Conservation (phyloP, 192 early-diverging fungal species). For the Coemansia sp. region DNA sequence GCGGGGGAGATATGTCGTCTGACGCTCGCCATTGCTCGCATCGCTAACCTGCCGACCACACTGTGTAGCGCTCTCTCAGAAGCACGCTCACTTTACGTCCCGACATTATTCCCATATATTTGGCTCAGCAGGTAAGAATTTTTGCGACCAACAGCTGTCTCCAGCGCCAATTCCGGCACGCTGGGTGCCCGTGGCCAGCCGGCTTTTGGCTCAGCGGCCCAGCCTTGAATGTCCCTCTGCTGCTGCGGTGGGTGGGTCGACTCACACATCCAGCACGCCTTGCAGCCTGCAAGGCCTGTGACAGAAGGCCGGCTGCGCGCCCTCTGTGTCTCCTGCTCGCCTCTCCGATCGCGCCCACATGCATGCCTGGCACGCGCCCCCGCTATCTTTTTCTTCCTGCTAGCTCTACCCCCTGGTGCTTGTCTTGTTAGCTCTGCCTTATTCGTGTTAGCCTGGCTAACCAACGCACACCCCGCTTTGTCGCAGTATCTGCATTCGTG, state of each 20-base stretch:
- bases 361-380: neutral
- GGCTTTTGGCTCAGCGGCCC: neutral
- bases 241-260: neutral
- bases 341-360: constrained; percentile 7
- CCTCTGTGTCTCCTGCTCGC: neutral
- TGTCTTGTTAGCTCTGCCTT: constrained; percentile 1
- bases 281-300: constrained; percentile 7
- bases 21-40: constrained; percentile 2
- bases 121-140: constrained; percentile 4
- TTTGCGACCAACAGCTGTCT: neutral
- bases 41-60: neutral
- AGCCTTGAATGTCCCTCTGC: neutral
- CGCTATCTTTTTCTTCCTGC: neutral
- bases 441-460: neutral
- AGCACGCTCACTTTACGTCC: neutral
- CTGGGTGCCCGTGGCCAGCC: too few species aligned
- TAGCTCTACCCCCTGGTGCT: too few species aligned
- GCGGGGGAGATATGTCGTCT: constrained; percentile 7
- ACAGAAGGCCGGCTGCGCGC: neutral
- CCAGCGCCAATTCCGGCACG: neutral
- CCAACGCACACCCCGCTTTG: neutral
- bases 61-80: constrained; percentile 5
- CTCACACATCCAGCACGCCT: constrained; percentile 11
- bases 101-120: constrained; percentile 1
- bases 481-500: constrained; percentile 13